These are phyloP conservation scores for Cladophialophora carrionii DNA, from an alignment of 2,329 filamentous ascomycete species.

Conservation along the genomic window DNA sequence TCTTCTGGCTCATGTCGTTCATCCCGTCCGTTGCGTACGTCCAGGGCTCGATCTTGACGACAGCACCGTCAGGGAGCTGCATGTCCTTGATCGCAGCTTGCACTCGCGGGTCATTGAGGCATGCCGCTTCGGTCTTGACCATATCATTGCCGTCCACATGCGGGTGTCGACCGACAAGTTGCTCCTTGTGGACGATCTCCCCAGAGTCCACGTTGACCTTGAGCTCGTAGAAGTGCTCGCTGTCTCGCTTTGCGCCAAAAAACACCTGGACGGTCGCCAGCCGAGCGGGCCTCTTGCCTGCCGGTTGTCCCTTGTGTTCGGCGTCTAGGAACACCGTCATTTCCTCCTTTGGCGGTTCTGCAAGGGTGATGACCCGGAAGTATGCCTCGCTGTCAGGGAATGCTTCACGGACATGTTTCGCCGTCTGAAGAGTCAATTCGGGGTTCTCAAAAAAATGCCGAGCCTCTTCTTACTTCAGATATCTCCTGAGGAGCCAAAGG, in stretches of 20 bases:
- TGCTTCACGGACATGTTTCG: constrained; percentile 44
- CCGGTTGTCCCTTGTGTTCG: constrained; percentile 41
- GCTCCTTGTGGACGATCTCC: constrained; percentile 40
- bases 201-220: constrained; percentile 38
- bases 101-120: constrained; percentile 50
- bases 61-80: constrained; percentile 51
- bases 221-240: constrained; percentile 44
- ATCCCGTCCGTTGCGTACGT: constrained; percentile 60
- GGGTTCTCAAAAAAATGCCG: not conserved
- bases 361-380: constrained; percentile 57
- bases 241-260: constrained; percentile 43
- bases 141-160: constrained; percentile 56
- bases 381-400: constrained; percentile 44
- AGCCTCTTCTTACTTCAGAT: constrained; percentile 33
- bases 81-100: constrained; percentile 51
- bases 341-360: constrained; percentile 55
- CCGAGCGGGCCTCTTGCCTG: constrained; percentile 42
- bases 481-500: constrained; percentile 43
- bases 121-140: constrained; percentile 54
- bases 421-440: constrained; percentile 31
- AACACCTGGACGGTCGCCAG: constrained; percentile 45
- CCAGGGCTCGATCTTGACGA: constrained; percentile 59
- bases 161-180: constrained; percentile 51
- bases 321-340: constrained; percentile 53
- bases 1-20: constrained; percentile 54